These are phyloP conservation scores for Meyerozyma guilliermondii DNA, from an alignment of 1,139 yeast species.

Conservation along the genomic window DNA sequence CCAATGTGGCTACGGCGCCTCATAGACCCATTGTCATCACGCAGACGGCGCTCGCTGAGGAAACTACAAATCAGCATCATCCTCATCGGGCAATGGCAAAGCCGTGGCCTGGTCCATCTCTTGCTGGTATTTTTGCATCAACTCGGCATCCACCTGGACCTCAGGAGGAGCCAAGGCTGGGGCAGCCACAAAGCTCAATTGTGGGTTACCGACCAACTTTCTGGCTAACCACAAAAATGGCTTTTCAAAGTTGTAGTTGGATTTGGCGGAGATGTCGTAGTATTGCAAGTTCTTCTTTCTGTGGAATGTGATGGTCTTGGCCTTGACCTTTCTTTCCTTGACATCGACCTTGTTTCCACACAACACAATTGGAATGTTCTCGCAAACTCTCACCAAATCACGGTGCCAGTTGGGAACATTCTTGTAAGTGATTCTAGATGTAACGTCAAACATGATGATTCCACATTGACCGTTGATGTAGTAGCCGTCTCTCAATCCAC, in stretches of 20 bases:
- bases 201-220: conserved; percentile 97
- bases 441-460: conserved; percentile 99
- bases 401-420: conserved; percentile 99
- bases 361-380: conserved; percentile 97
- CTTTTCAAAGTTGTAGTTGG: conserved; percentile 99
- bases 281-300: conserved; percentile 99
- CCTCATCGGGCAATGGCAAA: conserved; percentile 99
- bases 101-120: conserved; percentile 99
- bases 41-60: too few relatives aligned
- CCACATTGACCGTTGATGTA: conserved; percentile 99
- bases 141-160: conserved; percentile 91
- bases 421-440: conserved; percentile 98
- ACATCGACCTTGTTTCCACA: conserved; percentile 99
- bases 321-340: conserved; percentile 99
- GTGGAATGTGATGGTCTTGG: conserved; percentile 99
- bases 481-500: conserved; percentile 99
- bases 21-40: too few relatives aligned
- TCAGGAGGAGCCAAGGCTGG: conserved; percentile 99
- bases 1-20: too few relatives aligned
- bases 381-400: conserved; percentile 98
- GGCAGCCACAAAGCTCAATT: conserved; percentile 96
- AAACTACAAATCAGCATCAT: conserved; percentile 90
- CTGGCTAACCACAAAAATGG: conserved; percentile 99
- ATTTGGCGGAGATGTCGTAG: conserved; percentile 98
- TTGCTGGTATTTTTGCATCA: conserved; percentile 97